These are phyloP conservation scores for Penicillium antarcticum DNA, from an alignment of 495 filamentous ascomycete genomes.

Conservation along the genomic window DNA sequence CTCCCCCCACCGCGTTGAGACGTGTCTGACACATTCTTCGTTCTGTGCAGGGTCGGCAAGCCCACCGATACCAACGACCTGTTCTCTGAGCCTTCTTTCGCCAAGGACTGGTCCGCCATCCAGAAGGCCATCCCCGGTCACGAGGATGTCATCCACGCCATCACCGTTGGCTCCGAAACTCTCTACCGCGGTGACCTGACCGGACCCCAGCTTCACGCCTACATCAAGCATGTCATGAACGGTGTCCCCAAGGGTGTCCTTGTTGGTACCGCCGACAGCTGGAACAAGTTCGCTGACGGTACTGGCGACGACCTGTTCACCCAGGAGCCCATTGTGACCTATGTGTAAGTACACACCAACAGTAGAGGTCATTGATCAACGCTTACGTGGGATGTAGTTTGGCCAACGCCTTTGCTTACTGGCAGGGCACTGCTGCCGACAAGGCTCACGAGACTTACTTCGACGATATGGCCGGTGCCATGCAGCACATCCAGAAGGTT, in stretches of 20 bases:
- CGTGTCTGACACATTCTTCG: slow-evolving; percentile 5
- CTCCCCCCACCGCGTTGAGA: not conserved
- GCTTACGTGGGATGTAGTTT: slow-evolving; percentile 36
- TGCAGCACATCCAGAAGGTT: slow-evolving; percentile 62
- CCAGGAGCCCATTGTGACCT: slow-evolving; percentile 52
- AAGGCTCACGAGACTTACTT: slow-evolving; percentile 70
- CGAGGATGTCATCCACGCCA: slow-evolving; percentile 61
- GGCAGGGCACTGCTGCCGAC: slow-evolving; percentile 64
- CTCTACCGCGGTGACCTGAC: slow-evolving; percentile 74
- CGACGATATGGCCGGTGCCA: slow-evolving; percentile 69
- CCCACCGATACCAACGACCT: slow-evolving; percentile 17
- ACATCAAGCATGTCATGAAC: slow-evolving; percentile 60
- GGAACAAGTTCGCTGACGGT: slow-evolving; percentile 77
- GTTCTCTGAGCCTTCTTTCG: slow-evolving; percentile 54
- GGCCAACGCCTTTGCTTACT: slow-evolving; percentile 82
- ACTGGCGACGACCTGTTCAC: slow-evolving; percentile 64
- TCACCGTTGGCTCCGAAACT: slow-evolving; percentile 76
- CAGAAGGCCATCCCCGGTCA: slow-evolving; percentile 49
- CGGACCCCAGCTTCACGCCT: slow-evolving; percentile 55
- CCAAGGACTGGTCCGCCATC: slow-evolving; percentile 58
- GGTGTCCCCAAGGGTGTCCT: slow-evolving; percentile 49
- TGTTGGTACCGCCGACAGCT: slow-evolving; percentile 76
- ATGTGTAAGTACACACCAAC: slow-evolving; percentile 47
- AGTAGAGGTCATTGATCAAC: not conserved
- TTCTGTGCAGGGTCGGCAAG: slow-evolving; percentile 55